These are phyloP conservation scores for Megacollybia platyphylla DNA, from an alignment of 1,284 basidiomycete species.

Conservation along the genomic window DNA sequence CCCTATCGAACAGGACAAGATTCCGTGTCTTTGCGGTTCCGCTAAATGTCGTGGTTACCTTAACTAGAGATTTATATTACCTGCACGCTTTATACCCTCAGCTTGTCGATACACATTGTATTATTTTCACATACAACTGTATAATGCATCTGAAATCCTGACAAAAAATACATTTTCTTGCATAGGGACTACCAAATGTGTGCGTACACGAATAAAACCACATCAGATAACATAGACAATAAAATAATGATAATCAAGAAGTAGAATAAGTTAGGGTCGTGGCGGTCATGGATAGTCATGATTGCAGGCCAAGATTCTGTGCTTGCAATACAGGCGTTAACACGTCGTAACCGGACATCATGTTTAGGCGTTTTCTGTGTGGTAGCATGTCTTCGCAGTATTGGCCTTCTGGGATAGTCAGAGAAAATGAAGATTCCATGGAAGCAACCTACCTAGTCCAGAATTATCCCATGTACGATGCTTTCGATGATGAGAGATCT, in stretches of 20 bases:
- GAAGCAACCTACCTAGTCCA: not conserved
- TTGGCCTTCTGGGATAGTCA: not conserved
- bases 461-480: not conserved
- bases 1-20: slow-evolving; percentile 87
- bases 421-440: not conserved
- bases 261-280: no score
- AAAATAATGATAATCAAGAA: no score
- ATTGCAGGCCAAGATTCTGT: not conserved
- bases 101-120: not conserved
- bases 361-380: not conserved
- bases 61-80: slow-evolving; percentile 36
- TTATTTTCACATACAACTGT: no score
- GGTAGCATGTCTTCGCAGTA: not conserved
- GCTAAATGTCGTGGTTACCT: slow-evolving; percentile 82
- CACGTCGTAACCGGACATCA: not conserved
- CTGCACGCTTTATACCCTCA: slow-evolving; percentile 6
- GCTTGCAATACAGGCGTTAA: not conserved
- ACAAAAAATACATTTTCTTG: slow-evolving; percentile 3
- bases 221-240: no score
- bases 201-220: no score
- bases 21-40: slow-evolving; percentile 81
- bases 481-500: not conserved
- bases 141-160: slow-evolving; percentile 2
- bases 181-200: no score
- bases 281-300: not conserved